Evolutionary conservation across 2,329 filamentous ascomycete species (phyloP).

Genomic region (Aspergillus intermedius): DNA sequence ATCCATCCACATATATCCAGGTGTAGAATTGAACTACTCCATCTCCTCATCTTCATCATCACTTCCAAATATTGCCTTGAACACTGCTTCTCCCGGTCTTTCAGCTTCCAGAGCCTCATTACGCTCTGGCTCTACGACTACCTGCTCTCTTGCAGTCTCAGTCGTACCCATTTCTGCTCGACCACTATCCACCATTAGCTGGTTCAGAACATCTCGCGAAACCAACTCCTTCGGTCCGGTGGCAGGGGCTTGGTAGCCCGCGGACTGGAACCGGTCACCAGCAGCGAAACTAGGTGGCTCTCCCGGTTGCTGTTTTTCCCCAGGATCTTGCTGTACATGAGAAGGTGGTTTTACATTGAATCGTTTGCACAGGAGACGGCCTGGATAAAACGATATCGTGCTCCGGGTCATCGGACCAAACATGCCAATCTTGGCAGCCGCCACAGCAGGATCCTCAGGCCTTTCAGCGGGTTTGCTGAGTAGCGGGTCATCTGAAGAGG

Average conservation of each 20-base stretch:
- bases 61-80: slow-evolving; percentile 90
- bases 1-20: no score
- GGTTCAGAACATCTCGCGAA: slow-evolving; percentile 49
- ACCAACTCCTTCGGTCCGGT: slow-evolving; percentile 41
- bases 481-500: slow-evolving; percentile 25
- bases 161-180: slow-evolving; percentile 5
- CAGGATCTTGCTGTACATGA: slow-evolving; percentile 55
- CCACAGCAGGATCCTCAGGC: slow-evolving; percentile 68
- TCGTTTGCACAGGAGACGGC: slow-evolving; percentile 81
- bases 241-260: slow-evolving; percentile 24
- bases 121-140: slow-evolving; percentile 60
- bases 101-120: slow-evolving; percentile 73
- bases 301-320: slow-evolving; percentile 30
- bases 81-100: slow-evolving; percentile 71
- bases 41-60: slow-evolving; percentile 57
- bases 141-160: slow-evolving; percentile 11
- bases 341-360: slow-evolving; percentile 79
- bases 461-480: slow-evolving; percentile 49
- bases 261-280: slow-evolving; percentile 25
- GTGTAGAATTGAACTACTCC: neutral
- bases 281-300: slow-evolving; percentile 15
- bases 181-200: slow-evolving; percentile 46
- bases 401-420: slow-evolving; percentile 81
- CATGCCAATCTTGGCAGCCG: slow-evolving; percentile 85
- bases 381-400: slow-evolving; percentile 66